A percentile compares a stretch with the other conserved stretches of the same genome.
phyloP scores from a whole-genome alignment of 2,329 filamentous ascomycete species.

The Exophiala xenobiotica region DNA sequence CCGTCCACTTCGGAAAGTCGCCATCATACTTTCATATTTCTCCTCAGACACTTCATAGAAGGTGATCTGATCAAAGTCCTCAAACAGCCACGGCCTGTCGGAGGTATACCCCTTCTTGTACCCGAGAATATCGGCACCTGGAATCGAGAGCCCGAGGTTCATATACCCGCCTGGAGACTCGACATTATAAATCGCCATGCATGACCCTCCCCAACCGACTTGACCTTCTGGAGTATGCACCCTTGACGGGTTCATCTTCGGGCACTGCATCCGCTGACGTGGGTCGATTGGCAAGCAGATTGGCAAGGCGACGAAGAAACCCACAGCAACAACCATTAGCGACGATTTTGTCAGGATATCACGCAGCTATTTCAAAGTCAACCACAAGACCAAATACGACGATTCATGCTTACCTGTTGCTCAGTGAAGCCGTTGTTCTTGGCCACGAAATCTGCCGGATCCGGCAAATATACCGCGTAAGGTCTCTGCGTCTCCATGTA shows the following conservation, averaged over 20 bases:
- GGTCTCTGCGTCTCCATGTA: constrained; percentile 63
- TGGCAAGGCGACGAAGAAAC: constrained; percentile 57
- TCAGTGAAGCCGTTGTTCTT: constrained; percentile 55
- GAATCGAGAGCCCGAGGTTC: constrained; percentile 54
- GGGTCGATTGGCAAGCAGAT: constrained; percentile 55
- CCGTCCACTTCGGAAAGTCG: constrained; percentile 50
- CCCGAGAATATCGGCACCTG: constrained; percentile 54
- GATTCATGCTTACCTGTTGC: constrained; percentile 34
- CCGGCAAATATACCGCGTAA: constrained; percentile 62
- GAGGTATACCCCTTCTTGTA: constrained; percentile 51
- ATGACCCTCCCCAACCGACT: constrained; percentile 56
- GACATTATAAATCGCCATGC: constrained; percentile 56
- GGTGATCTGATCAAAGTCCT: constrained; percentile 57
- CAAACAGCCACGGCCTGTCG: constrained; percentile 54
- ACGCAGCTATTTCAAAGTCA: constrained; percentile 41
- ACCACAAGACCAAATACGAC: not conserved
- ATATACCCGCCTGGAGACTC: constrained; percentile 59
- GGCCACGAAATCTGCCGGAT: constrained; percentile 59
- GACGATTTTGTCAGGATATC: constrained; percentile 52
- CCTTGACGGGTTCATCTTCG: constrained; percentile 58
- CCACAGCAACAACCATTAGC: constrained; percentile 54
- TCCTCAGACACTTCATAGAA: constrained; percentile 55
- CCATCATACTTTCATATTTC: constrained; percentile 52
- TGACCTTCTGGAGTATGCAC: constrained; percentile 59
- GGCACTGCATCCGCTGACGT: constrained; percentile 53